phyloP scores from a whole-genome alignment of 768 basidiomycete genomes.

The Lenzites betulinus region DNA sequence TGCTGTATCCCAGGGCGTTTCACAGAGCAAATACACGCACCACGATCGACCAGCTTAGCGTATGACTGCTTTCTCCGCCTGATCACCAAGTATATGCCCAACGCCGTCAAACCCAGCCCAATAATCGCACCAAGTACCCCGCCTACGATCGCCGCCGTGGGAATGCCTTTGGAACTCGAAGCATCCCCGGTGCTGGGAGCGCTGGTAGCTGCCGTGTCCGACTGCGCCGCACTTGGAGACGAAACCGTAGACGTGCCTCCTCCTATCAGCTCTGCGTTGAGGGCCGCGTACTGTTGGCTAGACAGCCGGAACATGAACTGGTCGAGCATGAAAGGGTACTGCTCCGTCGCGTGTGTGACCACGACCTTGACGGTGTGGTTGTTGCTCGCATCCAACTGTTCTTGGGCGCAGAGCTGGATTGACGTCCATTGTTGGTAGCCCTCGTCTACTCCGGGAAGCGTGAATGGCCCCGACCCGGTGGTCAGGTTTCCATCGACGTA shows the following conservation, averaged over 20 bases:
- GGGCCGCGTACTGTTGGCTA: not conserved
- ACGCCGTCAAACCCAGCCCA: not conserved
- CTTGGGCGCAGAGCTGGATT: not conserved
- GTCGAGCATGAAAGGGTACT: conserved; percentile 1
- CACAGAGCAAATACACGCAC: not conserved
- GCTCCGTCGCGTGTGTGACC: not conserved
- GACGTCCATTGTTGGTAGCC: not conserved
- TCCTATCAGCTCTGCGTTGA: not conserved
- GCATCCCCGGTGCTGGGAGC: not conserved
- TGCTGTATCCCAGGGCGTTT: not conserved
- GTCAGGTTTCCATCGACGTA: not conserved
- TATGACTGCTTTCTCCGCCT: not conserved
- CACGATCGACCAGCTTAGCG: not conserved
- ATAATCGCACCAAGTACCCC: not conserved
- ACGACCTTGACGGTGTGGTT: conserved; percentile 11
- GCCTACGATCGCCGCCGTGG: not conserved
- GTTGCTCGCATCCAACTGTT: not conserved
- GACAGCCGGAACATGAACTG: not conserved
- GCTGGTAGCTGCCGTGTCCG: not conserved
- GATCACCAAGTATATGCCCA: not conserved
- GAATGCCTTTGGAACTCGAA: not conserved
- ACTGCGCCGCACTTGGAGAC: not conserved
- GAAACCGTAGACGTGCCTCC: not conserved
- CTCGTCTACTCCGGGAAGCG: not conserved
- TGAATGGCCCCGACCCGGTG: not conserved